phyloP scores from a whole-genome alignment of 2,329 filamentous ascomycete genomes.

The Calcarisporium arbuscula region DNA sequence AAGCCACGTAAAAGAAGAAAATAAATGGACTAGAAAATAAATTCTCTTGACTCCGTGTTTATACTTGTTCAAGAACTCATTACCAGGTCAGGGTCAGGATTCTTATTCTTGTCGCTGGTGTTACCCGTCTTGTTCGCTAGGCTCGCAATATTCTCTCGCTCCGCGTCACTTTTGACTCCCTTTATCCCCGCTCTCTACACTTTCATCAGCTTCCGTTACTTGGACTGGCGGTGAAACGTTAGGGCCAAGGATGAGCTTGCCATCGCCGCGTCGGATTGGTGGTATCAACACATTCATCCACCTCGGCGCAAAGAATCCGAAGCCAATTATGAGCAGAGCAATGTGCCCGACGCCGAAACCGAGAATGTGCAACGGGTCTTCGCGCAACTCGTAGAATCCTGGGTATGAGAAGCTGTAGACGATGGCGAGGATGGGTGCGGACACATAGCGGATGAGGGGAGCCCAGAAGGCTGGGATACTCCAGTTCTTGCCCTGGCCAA shows the following conservation, averaged over 20 bases:
- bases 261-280: conserved; percentile 36
- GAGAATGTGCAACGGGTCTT: conserved; percentile 44
- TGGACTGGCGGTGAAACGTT: conserved; percentile 8
- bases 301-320: conserved; percentile 44
- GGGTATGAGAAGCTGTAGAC: conserved; percentile 47
- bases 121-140: no score
- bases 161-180: no score
- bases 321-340: conserved; percentile 37
- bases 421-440: conserved; percentile 42
- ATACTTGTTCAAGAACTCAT: no score
- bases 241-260: conserved; percentile 24
- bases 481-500: conserved; percentile 50
- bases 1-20: no score
- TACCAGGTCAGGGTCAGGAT: no score
- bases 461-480: conserved; percentile 46
- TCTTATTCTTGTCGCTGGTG: no score
- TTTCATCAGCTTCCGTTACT: no score
- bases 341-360: conserved; percentile 43
- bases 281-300: conserved; percentile 50
- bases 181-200: no score
- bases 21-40: no score
- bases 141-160: no score
- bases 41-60: no score
- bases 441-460: conserved; percentile 42
- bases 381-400: conserved; percentile 37